Conservation (phyloP, 805 yeast genomes). For the Yamadazyma sp. region DNA sequence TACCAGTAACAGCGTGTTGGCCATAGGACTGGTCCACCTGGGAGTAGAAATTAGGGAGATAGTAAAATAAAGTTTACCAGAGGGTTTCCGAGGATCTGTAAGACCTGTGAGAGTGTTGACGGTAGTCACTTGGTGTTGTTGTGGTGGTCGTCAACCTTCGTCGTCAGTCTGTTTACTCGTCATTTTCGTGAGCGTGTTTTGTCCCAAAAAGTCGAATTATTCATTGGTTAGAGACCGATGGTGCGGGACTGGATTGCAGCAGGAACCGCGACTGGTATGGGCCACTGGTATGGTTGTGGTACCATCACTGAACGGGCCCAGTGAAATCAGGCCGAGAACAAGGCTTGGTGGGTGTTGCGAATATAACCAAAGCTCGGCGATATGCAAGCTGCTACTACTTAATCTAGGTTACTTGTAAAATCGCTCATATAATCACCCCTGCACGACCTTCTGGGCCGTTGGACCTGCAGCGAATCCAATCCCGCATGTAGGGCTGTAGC, state of each 20-base stretch:
- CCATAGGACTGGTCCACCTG: no score
- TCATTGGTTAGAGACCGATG: conserved; percentile 1
- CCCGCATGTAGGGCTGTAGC: background rate
- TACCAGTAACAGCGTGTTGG: conserved; percentile 1
- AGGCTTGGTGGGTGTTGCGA: no score
- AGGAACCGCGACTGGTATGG: background rate
- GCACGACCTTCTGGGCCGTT: no score
- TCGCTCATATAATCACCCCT: no score
- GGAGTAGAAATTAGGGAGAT: no score
- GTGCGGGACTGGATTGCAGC: background rate
- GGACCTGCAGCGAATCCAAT: conserved; percentile 8
- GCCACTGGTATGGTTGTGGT: background rate
- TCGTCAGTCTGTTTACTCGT: conserved; percentile 5
- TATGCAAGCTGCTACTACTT: no score
- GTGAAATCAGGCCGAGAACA: no score
- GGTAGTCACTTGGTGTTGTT: background rate
- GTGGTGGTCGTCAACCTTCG: conserved; percentile 2
- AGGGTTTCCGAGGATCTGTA: no score
- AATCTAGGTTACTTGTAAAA: no score
- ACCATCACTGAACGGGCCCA: no score
- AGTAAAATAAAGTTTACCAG: background rate
- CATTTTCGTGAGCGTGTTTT: conserved; percentile 10
- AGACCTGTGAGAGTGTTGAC: no score
- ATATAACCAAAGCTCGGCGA: no score
- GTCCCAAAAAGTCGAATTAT: conserved; percentile 3